A percentile compares a stretch with the other conserved stretches of the same genome.
These are phyloP conservation scores for Ailanthus altissimus DNA, from an alignment of 345 rosid species.

Conservation along the genomic window DNA sequence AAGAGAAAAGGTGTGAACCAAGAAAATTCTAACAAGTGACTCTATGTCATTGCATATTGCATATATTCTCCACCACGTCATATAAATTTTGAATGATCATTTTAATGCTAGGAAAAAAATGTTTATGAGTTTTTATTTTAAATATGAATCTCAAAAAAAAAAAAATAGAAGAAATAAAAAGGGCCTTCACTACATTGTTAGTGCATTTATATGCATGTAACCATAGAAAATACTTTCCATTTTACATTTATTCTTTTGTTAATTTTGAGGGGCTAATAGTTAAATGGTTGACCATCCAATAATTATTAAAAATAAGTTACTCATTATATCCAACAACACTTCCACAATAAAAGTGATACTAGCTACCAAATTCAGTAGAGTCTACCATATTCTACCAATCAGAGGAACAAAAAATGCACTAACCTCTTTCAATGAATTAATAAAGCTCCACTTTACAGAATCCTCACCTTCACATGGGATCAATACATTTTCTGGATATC, in stretches of 20 bases:
- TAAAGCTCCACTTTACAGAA: conserved; percentile 87
- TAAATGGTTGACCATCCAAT: not conserved
- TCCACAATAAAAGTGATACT: conserved; percentile 6
- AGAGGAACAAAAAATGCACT: conserved; percentile 20
- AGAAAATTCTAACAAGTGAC: not conserved
- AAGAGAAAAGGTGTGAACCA: not conserved
- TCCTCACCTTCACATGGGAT: conserved; percentile 94
- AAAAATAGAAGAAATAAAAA: not conserved
- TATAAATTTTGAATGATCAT: not conserved
- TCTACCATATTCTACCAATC: not conserved
- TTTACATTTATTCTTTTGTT: not conserved
- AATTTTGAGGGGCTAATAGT: not conserved
- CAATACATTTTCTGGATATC: conserved; percentile 77
- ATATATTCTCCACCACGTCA: not conserved
- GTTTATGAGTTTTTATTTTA: not conserved
- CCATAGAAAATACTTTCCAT: not conserved
- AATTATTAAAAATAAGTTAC: conserved; percentile 10
- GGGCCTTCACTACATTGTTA: not conserved
- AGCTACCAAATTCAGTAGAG: not conserved
- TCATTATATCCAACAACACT: not conserved
- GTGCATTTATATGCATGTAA: not conserved
- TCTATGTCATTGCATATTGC: not conserved
- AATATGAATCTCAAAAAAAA: not conserved
- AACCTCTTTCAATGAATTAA: conserved; percentile 94
- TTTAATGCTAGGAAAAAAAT: not conserved